phyloP scores from a whole-genome alignment of 805 yeast species.

The Yamadazyma olivae region DNA sequence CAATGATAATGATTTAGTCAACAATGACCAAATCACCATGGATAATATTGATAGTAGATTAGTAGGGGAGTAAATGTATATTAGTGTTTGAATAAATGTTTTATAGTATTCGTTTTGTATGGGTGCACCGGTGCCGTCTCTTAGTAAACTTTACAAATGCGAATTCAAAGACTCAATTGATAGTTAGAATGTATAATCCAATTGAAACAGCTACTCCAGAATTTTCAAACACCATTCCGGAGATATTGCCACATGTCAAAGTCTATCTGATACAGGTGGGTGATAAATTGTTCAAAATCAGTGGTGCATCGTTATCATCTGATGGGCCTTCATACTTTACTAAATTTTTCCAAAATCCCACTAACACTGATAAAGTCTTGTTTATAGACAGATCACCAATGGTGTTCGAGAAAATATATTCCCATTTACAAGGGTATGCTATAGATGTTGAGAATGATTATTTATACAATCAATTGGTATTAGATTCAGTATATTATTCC shows the following conservation, averaged over 20 bases:
- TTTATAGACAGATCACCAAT: constrained; percentile 74
- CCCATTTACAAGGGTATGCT: constrained; percentile 80
- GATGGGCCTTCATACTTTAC: constrained; percentile 92
- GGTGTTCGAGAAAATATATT: constrained; percentile 62
- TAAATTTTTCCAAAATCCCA: constrained; percentile 49
- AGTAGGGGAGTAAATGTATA: constrained; percentile 34
- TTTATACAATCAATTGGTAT: constrained; percentile 57
- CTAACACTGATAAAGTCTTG: constrained; percentile 40
- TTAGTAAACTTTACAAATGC: too few relatives aligned
- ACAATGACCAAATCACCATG: constrained; percentile 34
- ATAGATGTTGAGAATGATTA: constrained; percentile 57
- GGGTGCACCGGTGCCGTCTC: too few relatives aligned
- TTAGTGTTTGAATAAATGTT: constrained; percentile 9
- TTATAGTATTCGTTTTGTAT: background rate
- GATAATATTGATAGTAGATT: constrained; percentile 44
- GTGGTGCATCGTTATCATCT: constrained; percentile 82
- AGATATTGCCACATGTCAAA: constrained; percentile 61
- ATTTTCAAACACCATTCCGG: constrained; percentile 44
- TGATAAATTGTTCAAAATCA: constrained; percentile 52
- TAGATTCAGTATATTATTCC: constrained; percentile 72
- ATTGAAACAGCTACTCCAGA: constrained; percentile 19
- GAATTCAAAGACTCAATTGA: too few relatives aligned
- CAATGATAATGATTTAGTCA: constrained; percentile 1
- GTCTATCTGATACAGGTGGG: constrained; percentile 75
- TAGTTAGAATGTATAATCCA: constrained; percentile 10